Conservation (phyloP, 2,329 filamentous ascomycete species). For the Colletotrichum simmondsii region DNA sequence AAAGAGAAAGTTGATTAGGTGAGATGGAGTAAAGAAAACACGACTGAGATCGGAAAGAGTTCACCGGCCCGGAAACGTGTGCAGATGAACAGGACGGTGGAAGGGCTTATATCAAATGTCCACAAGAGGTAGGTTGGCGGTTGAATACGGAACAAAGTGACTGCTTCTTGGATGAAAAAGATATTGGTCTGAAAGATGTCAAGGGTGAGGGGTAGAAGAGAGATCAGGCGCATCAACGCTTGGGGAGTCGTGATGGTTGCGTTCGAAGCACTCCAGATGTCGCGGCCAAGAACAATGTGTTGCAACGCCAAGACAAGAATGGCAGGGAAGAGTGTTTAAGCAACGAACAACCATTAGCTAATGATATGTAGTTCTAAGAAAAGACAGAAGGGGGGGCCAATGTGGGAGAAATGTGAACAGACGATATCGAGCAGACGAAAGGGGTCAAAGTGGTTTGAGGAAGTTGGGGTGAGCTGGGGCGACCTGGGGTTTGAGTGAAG, state of each 20-base stretch:
- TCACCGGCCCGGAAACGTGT: conserved; percentile 10
- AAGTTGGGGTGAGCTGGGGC: background rate
- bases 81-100: conserved; percentile 11
- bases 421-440: conserved; percentile 5
- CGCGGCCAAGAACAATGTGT: conserved; percentile 22
- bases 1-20: conserved; percentile 21
- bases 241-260: conserved; percentile 22
- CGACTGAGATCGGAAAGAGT: conserved; percentile 17
- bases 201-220: conserved; percentile 12
- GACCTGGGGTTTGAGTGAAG: background rate
- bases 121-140: background rate
- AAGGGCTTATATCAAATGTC: conserved; percentile 24
- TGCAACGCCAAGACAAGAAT: conserved; percentile 21
- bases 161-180: conserved; percentile 4
- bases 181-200: background rate
- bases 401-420: background rate
- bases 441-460: conserved; percentile 17
- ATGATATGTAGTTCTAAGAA: background rate
- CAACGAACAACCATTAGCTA: background rate
- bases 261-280: conserved; percentile 27
- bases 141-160: background rate
- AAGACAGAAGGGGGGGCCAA: background rate
- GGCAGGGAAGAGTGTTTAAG: conserved; percentile 14
- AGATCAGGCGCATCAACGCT: conserved; percentile 15
- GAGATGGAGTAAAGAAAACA: background rate